Percentiles rank a stretch among this genome's conserved stretches.
These are phyloP conservation scores for Kwoniella sp. DNA, from an alignment of 768 basidiomycete species.

Conservation along the genomic window DNA sequence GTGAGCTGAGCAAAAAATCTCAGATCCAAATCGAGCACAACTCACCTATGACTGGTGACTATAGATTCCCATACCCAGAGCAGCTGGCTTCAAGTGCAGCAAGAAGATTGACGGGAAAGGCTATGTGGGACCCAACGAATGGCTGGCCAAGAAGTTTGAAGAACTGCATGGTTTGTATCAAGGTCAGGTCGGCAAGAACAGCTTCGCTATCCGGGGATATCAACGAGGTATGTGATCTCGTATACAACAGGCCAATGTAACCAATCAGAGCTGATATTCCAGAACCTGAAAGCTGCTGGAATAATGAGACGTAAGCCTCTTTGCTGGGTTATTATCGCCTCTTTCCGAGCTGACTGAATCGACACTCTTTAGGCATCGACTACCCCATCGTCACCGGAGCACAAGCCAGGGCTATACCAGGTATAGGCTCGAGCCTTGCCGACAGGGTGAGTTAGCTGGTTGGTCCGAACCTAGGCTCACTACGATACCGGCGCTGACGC, in stretches of 20 bases:
- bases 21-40: background rate
- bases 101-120: conserved; percentile 33
- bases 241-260: background rate
- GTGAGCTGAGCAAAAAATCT: conserved; percentile 1
- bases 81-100: conserved; percentile 37
- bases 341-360: background rate
- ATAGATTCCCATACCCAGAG: conserved; percentile 13
- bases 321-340: background rate
- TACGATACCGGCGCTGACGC: background rate
- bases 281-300: conserved; percentile 40
- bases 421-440: conserved; percentile 46
- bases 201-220: conserved; percentile 40
- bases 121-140: conserved; percentile 43
- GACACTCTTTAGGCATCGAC: conserved; percentile 28
- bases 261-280: too few species aligned
- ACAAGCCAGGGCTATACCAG: conserved; percentile 42
- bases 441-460: conserved; percentile 33
- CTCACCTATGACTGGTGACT: background rate
- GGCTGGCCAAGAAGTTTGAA: conserved; percentile 47
- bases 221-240: conserved; percentile 27
- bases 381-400: conserved; percentile 39
- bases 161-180: conserved; percentile 43
- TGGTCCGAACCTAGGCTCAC: background rate
- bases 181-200: conserved; percentile 38
- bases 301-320: conserved; percentile 39